phyloP scores from a whole-genome alignment of 495 filamentous ascomycete species.

The Penicillium nucicola region DNA sequence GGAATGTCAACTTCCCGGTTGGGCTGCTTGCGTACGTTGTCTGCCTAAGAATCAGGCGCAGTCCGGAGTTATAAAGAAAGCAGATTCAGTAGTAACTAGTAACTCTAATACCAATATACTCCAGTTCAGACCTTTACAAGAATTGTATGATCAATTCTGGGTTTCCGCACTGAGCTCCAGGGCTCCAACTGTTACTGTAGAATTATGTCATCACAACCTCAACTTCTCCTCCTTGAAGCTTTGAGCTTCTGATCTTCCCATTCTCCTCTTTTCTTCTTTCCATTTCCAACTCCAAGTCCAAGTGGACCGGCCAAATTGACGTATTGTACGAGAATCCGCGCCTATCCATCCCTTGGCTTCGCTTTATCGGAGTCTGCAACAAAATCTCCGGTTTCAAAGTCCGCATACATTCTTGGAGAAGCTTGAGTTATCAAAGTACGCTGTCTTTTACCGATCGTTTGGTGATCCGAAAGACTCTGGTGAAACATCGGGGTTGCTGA shows the following conservation, averaged over 20 bases:
- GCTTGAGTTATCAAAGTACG: slow-evolving; percentile 19
- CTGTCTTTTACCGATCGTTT: background rate
- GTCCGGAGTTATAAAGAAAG: background rate
- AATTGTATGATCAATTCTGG: too few relatives aligned
- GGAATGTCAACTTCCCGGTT: background rate
- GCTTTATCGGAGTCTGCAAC: slow-evolving; percentile 26
- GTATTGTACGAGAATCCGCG: background rate
- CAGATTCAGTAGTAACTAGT: too few relatives aligned
- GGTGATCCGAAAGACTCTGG: background rate
- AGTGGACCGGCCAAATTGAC: background rate
- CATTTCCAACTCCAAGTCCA: background rate
- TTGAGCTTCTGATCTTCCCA: slow-evolving; percentile 4
- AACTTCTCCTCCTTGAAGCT: slow-evolving; percentile 11
- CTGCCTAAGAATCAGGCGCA: slow-evolving; percentile 11
- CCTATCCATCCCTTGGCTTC: background rate
- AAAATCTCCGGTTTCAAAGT: slow-evolving; percentile 24
- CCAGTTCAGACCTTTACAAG: background rate
- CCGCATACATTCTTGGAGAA: slow-evolving; percentile 14
- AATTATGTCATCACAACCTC: slow-evolving; percentile 43
- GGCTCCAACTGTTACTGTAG: slow-evolving; percentile 26
- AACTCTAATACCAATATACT: background rate
- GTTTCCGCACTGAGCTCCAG: too few relatives aligned
- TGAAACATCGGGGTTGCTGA: slow-evolving; percentile 17
- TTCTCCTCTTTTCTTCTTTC: background rate
- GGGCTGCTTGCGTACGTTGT: slow-evolving; percentile 15